Evolutionary conservation across 192 early-diverging fungal genomes (phyloP).

Genomic region (Coemansia sp.): DNA sequence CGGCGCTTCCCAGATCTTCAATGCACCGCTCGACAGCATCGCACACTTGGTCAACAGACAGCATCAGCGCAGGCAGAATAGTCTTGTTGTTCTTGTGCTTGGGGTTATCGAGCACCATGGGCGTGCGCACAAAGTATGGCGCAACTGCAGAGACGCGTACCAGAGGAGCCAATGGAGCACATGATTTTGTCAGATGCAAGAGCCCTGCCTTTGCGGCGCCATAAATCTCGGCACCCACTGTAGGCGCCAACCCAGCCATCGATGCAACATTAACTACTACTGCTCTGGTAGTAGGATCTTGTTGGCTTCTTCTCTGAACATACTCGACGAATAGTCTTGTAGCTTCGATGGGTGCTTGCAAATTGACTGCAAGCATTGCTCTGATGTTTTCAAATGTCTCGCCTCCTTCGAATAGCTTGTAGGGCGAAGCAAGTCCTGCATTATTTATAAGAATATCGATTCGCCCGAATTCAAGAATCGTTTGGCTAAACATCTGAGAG

Average conservation of each 20-base stretch:
- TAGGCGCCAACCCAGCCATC: conserved; percentile 42
- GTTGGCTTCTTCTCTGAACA: not conserved
- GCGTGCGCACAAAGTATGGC: conserved; percentile 45
- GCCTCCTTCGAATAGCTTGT: conserved; percentile 24
- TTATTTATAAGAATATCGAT: conserved; percentile 44
- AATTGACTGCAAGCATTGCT: conserved; percentile 28
- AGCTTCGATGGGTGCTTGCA: conserved; percentile 42
- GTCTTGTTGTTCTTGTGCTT: conserved; percentile 45
- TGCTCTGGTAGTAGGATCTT: not conserved
- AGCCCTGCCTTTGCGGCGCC: conserved; percentile 45
- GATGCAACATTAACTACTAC: conserved; percentile 47
- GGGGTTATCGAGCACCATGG: conserved; percentile 47
- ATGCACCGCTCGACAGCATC: conserved; percentile 20
- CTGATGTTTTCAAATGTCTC: conserved; percentile 30
- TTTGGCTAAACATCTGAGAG: conserved; percentile 17
- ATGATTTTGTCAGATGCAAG: conserved; percentile 37
- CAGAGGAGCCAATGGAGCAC: conserved; percentile 23
- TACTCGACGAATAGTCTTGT: conserved; percentile 33
- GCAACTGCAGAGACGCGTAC: conserved; percentile 39
- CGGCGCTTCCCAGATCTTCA: conserved; percentile 19
- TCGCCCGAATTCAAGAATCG: conserved; percentile 19
- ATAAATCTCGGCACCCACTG: conserved; percentile 42
- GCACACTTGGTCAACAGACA: conserved; percentile 40
- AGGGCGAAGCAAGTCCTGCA: conserved; percentile 34
- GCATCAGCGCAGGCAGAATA: conserved; percentile 32